phyloP scores from a whole-genome alignment of 768 basidiomycete genomes.

The Lactarius deliciosus region DNA sequence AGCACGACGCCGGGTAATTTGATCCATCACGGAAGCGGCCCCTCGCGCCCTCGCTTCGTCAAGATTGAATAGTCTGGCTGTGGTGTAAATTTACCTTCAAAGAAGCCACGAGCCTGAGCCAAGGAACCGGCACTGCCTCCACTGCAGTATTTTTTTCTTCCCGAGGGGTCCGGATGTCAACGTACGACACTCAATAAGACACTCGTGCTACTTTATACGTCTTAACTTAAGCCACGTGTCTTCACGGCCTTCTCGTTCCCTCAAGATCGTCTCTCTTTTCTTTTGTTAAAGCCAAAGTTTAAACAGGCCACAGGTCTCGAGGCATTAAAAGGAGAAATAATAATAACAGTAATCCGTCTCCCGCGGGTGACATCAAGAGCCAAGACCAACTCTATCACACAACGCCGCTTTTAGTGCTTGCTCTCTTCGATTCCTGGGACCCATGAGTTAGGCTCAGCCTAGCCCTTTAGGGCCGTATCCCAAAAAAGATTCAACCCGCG shows the following conservation, averaged over 20 bases:
- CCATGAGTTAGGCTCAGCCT: constrained; percentile 22
- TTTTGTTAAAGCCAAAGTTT: not conserved
- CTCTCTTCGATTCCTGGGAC: constrained; percentile 11
- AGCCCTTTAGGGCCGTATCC: constrained; percentile 20
- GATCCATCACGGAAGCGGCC: not conserved
- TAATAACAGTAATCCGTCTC: constrained; percentile 1
- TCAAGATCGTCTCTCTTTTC: constrained; percentile 4
- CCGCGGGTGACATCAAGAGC: constrained; percentile 10
- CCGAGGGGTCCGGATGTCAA: constrained; percentile 20
- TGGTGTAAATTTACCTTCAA: constrained; percentile 27
- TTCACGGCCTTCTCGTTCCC: not conserved
- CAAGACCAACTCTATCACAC: constrained; percentile 16
- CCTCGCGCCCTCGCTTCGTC: constrained; percentile 9
- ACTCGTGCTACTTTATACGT: constrained; percentile 10
- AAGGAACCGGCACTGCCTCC: not conserved
- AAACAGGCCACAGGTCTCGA: not conserved
- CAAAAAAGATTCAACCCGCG: constrained; percentile 22
- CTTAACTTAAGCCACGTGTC: constrained; percentile 22
- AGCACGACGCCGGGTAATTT: constrained; percentile 4
- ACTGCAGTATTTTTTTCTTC: not conserved
- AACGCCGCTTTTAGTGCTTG: constrained; percentile 22
- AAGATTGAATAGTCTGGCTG: constrained; percentile 5
- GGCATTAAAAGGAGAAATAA: not conserved
- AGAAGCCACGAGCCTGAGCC: constrained; percentile 25
- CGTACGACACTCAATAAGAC: not conserved